Conservation (phyloP, 1,284 basidiomycete species). For the Cystobasidium slooffiae region DNA sequence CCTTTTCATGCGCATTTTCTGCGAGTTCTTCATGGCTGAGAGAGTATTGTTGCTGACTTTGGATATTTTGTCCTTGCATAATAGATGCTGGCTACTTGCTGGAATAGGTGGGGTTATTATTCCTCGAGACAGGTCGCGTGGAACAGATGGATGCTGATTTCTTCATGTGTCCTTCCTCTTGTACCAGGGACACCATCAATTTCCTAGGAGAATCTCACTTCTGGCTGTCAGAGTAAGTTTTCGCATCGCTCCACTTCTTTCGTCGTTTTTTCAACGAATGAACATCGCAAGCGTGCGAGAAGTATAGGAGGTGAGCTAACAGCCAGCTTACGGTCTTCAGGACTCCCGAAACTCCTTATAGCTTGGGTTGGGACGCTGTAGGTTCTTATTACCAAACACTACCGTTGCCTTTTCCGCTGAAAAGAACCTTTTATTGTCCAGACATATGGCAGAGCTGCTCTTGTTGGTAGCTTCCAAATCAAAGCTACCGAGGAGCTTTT, state of each 20-base stretch:
- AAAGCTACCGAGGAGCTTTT: background rate
- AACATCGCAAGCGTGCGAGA: no score
- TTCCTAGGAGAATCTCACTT: background rate
- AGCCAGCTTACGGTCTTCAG: no score
- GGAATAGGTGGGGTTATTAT: background rate
- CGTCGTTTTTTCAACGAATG: background rate
- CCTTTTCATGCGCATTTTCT: no score
- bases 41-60: background rate
- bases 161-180: background rate
- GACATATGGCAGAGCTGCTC: background rate
- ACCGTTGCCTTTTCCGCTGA: background rate
- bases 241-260: background rate
- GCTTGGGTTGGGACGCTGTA: background rate
- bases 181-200: background rate
- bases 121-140: no score
- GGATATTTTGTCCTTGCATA: background rate
- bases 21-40: no score
- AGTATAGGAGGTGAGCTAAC: no score
- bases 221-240: background rate
- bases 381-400: background rate
- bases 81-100: background rate
- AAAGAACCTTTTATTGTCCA: background rate
- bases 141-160: no score
- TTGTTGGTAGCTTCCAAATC: background rate
- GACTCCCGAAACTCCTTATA: background rate